A percentile compares a stretch with the other conserved stretches of the same genome.
Evolutionary conservation across 2,329 filamentous ascomycete species (phyloP).

Genomic region (Colletotrichum camelliae): DNA sequence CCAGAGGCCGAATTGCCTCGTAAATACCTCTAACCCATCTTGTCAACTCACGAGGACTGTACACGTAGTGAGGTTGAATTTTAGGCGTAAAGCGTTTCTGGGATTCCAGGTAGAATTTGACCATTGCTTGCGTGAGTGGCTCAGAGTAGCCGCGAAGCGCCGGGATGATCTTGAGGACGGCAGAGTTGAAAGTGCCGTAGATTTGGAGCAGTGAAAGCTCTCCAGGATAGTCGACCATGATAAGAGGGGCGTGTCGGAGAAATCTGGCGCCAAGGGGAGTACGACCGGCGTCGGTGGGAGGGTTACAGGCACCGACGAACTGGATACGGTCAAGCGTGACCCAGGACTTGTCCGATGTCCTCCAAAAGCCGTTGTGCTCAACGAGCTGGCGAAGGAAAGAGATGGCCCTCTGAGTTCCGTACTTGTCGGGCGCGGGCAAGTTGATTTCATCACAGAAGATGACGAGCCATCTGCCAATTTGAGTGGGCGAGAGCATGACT

Average conservation of each 20-base stretch:
- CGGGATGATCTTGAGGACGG: constrained; percentile 95
- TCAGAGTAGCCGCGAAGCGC: constrained; percentile 95
- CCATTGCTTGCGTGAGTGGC: constrained; percentile 95
- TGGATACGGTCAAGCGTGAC: constrained; percentile 97
- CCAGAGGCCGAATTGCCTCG: constrained; percentile 92
- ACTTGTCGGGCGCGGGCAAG: constrained; percentile 94
- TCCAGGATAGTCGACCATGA: constrained; percentile 99
- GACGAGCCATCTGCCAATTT: constrained; percentile 97
- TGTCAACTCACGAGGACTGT: constrained; percentile 97
- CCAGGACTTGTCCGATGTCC: constrained; percentile 96
- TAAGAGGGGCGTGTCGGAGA: constrained; percentile 93
- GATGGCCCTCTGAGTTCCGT: constrained; percentile 96
- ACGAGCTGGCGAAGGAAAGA: constrained; percentile 97
- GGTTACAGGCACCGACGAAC: constrained; percentile 98
- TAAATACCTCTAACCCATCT: constrained; percentile 98
- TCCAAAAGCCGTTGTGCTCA: constrained; percentile 99
- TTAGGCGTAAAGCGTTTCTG: constrained; percentile 94
- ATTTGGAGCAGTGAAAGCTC: constrained; percentile 95
- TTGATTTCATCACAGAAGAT: constrained; percentile 99
- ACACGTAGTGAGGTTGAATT: constrained; percentile 98
- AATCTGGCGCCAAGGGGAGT: constrained; percentile 93
- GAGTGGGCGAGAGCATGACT: constrained; percentile 91
- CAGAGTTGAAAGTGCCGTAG: constrained; percentile 97
- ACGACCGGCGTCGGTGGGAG: constrained; percentile 94
- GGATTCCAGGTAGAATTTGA: constrained; percentile 93